Percentiles rank a stretch among this genome's conserved stretches.
phyloP scores from a whole-genome alignment of 2,329 filamentous ascomycete species.

The Aspergillus awamori region DNA sequence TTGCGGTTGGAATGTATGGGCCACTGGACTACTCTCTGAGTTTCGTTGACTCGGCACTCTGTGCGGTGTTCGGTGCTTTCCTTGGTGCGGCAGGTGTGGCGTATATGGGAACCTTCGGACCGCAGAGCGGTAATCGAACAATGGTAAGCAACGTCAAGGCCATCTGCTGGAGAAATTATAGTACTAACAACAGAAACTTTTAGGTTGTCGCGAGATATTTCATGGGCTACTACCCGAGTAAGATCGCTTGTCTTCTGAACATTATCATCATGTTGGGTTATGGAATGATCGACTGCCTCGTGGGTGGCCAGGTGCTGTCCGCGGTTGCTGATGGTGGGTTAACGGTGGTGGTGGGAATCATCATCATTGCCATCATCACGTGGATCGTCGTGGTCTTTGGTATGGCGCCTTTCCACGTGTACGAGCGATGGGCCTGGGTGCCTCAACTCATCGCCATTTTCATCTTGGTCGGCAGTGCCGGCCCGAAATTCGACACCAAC shows the following conservation, averaged over 20 bases:
- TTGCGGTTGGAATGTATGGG: slow-evolving; percentile 37
- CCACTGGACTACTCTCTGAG: slow-evolving; percentile 36
- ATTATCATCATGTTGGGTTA: slow-evolving; percentile 40
- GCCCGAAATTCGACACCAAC: slow-evolving; percentile 27
- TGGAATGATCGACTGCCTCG: slow-evolving; percentile 38
- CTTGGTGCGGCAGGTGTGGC: slow-evolving; percentile 31
- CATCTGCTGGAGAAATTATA: background rate
- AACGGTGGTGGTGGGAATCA: slow-evolving; percentile 32
- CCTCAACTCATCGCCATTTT: slow-evolving; percentile 38
- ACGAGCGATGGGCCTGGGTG: slow-evolving; percentile 38
- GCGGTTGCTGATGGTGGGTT: slow-evolving; percentile 31
- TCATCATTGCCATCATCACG: slow-evolving; percentile 33
- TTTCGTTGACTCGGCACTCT: slow-evolving; percentile 35
- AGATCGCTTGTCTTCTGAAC: slow-evolving; percentile 37
- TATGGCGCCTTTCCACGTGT: slow-evolving; percentile 37
- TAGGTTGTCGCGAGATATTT: slow-evolving; percentile 35
- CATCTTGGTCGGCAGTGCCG: slow-evolving; percentile 38
- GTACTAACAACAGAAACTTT: background rate
- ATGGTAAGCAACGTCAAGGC: slow-evolving; percentile 28
- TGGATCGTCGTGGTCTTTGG: slow-evolving; percentile 32
- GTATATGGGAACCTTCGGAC: slow-evolving; percentile 39
- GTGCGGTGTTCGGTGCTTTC: slow-evolving; percentile 31
- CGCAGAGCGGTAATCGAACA: slow-evolving; percentile 37
- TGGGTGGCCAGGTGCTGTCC: slow-evolving; percentile 35
- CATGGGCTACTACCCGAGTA: slow-evolving; percentile 41